These are phyloP conservation scores for Exobasidium cylindrosporum DNA, from an alignment of 1,284 basidiomycete genomes.

Conservation along the genomic window DNA sequence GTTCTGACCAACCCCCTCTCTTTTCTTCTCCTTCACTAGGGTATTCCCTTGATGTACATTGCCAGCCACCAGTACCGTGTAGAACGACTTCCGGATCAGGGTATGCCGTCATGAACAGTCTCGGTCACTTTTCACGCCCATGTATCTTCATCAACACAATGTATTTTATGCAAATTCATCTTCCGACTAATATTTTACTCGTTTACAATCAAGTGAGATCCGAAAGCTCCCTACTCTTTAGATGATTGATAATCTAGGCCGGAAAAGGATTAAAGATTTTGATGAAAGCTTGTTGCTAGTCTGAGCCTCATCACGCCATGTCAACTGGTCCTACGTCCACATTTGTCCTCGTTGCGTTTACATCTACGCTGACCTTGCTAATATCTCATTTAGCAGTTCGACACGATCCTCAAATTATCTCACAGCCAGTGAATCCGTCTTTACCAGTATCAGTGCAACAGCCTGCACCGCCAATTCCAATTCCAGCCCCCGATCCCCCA, in stretches of 20 bases:
- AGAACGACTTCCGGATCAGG: slow-evolving; percentile 52
- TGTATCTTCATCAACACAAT: no score
- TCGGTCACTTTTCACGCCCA: no score
- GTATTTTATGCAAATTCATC: not conserved
- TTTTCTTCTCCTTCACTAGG: slow-evolving; percentile 17
- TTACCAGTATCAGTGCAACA: not conserved
- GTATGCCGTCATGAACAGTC: slow-evolving; percentile 35
- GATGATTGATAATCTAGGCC: no score
- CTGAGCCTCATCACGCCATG: no score
- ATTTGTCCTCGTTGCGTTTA: slow-evolving; percentile 1
- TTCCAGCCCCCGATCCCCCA: not conserved
- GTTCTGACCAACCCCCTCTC: not conserved
- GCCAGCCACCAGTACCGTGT: slow-evolving; percentile 46
- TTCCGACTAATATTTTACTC: no score
- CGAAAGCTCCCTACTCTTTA: no score
- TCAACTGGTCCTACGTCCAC: not conserved
- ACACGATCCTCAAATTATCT: not conserved
- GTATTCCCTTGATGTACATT: slow-evolving; percentile 54
- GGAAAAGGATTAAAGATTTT: no score
- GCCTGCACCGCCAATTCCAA: not conserved
- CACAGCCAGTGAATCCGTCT: not conserved
- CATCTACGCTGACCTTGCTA: not conserved
- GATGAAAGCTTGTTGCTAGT: no score
- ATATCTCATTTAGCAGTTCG: slow-evolving; percentile 4
- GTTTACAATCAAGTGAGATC: no score